Evolutionary conservation across 148 eudicot species (phyloP).

Genomic region (Hydrangea macrophylla): DNA sequence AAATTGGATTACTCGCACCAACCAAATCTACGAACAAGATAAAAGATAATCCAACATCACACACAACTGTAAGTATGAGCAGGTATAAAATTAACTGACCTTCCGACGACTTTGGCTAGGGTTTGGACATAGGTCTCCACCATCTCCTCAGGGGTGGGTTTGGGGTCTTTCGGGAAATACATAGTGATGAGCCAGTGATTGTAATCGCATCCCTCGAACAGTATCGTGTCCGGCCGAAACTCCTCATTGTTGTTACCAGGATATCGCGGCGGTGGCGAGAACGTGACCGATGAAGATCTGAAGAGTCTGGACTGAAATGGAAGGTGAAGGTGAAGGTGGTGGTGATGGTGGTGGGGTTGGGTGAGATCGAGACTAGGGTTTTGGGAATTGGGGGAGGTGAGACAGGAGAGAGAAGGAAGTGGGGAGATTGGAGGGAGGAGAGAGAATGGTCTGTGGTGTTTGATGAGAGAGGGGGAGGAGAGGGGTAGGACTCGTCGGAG

Average conservation of each 20-base stretch:
- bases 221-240: slow-evolving; percentile 60
- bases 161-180: slow-evolving; percentile 70
- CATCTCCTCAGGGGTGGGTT: slow-evolving; percentile 56
- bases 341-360: background rate
- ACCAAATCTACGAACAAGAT: too few relatives aligned
- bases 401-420: too few relatives aligned
- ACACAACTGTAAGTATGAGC: too few relatives aligned
- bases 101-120: slow-evolving; percentile 76
- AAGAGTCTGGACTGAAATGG: slow-evolving; percentile 12
- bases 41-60: too few relatives aligned
- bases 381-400: too few relatives aligned
- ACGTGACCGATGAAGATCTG: slow-evolving; percentile 23
- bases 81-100: slow-evolving; percentile 30
- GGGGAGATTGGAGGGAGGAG: slow-evolving; percentile 11
- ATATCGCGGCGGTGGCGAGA: slow-evolving; percentile 21
- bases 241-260: slow-evolving; percentile 29
- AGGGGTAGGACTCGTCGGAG: slow-evolving; percentile 57
- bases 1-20: too few relatives aligned
- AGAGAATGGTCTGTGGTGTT: slow-evolving; percentile 6
- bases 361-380: background rate
- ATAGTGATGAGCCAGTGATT: slow-evolving; percentile 88
- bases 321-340: background rate
- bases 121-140: slow-evolving; percentile 79
- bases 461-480: slow-evolving; percentile 32
- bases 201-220: slow-evolving; percentile 94